Evolutionary conservation across 768 basidiomycete genomes (phyloP).

Genomic region (Pilatotrama ljubarskyi): DNA sequence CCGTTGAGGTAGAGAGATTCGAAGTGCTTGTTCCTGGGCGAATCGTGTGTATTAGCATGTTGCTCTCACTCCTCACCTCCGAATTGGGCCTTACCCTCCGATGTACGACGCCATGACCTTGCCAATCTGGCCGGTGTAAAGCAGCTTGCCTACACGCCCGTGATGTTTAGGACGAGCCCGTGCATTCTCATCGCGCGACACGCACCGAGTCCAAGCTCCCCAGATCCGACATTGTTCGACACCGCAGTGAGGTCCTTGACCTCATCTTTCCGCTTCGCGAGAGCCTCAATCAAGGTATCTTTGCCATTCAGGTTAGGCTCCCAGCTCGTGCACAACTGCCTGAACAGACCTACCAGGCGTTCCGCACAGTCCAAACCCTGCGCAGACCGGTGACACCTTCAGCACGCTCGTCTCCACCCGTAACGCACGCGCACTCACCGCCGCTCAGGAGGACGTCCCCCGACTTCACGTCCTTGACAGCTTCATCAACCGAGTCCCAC

Average conservation of each 20-base stretch:
- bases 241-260: slow-evolving; percentile 78
- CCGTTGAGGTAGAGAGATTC: slow-evolving; percentile 81
- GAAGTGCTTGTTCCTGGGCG: slow-evolving; percentile 77
- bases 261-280: slow-evolving; percentile 72
- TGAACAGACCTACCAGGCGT: slow-evolving; percentile 61
- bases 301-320: background rate
- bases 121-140: slow-evolving; percentile 72
- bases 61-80: background rate
- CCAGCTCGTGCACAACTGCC: background rate
- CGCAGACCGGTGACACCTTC: slow-evolving; percentile 8
- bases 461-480: slow-evolving; percentile 78
- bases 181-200: too few species aligned
- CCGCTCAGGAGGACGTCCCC: slow-evolving; percentile 79
- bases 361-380: slow-evolving; percentile 89
- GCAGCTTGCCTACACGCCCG: slow-evolving; percentile 69
- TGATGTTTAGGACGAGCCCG: too few species aligned
- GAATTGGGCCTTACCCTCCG: slow-evolving; percentile 54
- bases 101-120: slow-evolving; percentile 91
- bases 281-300: slow-evolving; percentile 84
- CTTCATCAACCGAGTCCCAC: slow-evolving; percentile 82
- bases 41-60: background rate
- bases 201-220: slow-evolving; percentile 69
- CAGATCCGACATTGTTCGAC: slow-evolving; percentile 84
- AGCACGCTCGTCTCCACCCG: background rate
- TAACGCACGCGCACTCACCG: slow-evolving; percentile 51